Evolutionary conservation across 495 filamentous ascomycete species (phyloP).

Genomic region (Aspergillus asperescens): DNA sequence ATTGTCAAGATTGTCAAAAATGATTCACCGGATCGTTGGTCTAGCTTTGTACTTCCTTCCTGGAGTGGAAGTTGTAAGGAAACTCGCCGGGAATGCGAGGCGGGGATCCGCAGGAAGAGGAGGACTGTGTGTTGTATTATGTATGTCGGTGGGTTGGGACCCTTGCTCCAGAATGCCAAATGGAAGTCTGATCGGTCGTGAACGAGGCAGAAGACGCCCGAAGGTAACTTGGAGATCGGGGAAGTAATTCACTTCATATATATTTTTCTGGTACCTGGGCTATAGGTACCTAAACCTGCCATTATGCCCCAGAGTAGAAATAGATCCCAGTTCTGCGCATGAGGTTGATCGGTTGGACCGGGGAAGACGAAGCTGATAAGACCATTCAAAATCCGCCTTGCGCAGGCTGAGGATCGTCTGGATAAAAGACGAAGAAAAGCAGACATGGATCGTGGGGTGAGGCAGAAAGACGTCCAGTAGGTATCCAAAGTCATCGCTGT

Average conservation of each 20-base stretch:
- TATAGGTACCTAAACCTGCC: not conserved
- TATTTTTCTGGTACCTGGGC: not conserved
- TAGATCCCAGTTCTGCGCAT: not conserved
- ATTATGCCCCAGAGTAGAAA: not conserved
- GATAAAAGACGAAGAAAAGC: not conserved
- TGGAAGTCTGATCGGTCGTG: not conserved
- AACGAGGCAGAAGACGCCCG: not conserved
- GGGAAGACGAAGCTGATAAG: not conserved
- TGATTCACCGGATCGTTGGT: not conserved
- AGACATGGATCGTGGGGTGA: slow-evolving; percentile 6
- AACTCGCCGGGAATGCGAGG: slow-evolving; percentile 1
- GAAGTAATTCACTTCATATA: not conserved
- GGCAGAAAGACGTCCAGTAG: too few species aligned
- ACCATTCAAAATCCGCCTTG: not conserved
- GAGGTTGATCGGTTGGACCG: not conserved
- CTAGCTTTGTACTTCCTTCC: not conserved
- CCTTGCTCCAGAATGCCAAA: slow-evolving; percentile 4
- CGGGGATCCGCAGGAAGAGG: not conserved
- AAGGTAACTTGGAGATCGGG: not conserved
- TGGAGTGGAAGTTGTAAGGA: not conserved
- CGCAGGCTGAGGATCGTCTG: not conserved
- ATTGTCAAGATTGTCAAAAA: too few species aligned
- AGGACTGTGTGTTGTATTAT: not conserved
- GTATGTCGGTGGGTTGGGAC: not conserved
- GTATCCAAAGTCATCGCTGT: too few species aligned